Base-by-base conservation (phyloP, 2,329 filamentous ascomycete genomes). In the Trichophyton equinum region DNA sequence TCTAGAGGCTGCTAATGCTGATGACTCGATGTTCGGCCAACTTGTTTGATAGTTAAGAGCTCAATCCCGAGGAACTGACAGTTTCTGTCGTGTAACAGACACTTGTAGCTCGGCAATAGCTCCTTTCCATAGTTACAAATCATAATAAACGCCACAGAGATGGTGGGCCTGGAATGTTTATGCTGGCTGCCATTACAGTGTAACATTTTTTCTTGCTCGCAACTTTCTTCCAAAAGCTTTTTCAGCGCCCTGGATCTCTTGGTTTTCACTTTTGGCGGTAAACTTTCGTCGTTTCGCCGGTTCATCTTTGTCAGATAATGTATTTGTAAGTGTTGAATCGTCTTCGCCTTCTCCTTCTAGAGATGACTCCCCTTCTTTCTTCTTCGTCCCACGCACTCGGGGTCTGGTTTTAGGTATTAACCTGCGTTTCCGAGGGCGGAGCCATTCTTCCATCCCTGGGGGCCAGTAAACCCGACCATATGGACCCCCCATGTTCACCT, bases 391-490 rank as follows among this genome's bases (percentile, higher is more conserved):
- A 38, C 33, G 9, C 8, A 38, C 18, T 2, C 6, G n/a, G 18
- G 36, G 55, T n/a, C 40, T 42, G 18, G 4, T 49, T 13, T 49
- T 44, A 5, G 25, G 22, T 42, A 62, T 64, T 1, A 56, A 38
- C 9, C 42, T 36, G n/a, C 64, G 53, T 46, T 95, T 96, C 73
- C 82, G 85, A 0, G 91, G 90, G 60, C 85, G 81, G 22, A 96
- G 76, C 90, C 91, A 96, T 64, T 95, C 88, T 71, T 96, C 91
- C 84, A 91, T 90, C 0, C 89, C 89, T 0, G 84, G 79, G 0
- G 91, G 91, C 91, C 92, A 96, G 71, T 95, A 96, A 0, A 96
- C 92, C 47, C 91, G 79, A 57, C 85, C 79, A 27, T 92, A 80
- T 0, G 86, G 83, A 0, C 92, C 92, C 44, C 92, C 92, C 91